These are phyloP conservation scores for Bolboschoenoplectus hybrid DNA, from an alignment of 202 grass and related monocot species.

Conservation along the genomic window DNA sequence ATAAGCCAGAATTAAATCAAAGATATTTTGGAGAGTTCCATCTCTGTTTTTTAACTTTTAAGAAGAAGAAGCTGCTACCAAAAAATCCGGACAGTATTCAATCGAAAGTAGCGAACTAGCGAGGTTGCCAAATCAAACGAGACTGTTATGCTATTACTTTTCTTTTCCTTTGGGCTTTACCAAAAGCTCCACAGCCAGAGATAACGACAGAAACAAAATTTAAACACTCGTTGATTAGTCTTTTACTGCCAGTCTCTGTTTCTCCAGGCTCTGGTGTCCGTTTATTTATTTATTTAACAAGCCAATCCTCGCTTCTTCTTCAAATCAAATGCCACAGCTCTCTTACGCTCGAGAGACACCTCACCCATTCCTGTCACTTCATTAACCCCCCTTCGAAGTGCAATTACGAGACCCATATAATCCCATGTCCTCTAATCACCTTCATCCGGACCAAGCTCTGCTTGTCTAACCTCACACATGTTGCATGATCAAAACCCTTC, in stretches of 20 bases:
- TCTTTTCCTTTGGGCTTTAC: neutral
- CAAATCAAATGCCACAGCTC: neutral
- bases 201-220: constrained; percentile 21
- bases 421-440: constrained; percentile 30
- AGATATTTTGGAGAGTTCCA: neutral
- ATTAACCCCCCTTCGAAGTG: neutral
- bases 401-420: constrained; percentile 24
- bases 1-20: no score
- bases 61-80: neutral
- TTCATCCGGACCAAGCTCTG: neutral
- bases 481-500: constrained; percentile 42
- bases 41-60: neutral
- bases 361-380: constrained; percentile 34
- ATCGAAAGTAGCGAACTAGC: neutral
- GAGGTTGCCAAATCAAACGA: constrained; percentile 14
- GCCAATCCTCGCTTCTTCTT: constrained; percentile 15
- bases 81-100: neutral
- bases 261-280: neutral
- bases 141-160: neutral
- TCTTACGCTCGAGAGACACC: constrained; percentile 14
- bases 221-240: neutral
- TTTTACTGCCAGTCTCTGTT: neutral
- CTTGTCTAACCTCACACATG: constrained; percentile 36
- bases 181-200: neutral
- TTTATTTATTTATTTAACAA: constrained; percentile 33